A percentile compares a stretch with the other conserved stretches of the same genome.
These are phyloP conservation scores for Xylaria nigripes DNA, from an alignment of 495 filamentous ascomycete genomes.

Conservation along the genomic window DNA sequence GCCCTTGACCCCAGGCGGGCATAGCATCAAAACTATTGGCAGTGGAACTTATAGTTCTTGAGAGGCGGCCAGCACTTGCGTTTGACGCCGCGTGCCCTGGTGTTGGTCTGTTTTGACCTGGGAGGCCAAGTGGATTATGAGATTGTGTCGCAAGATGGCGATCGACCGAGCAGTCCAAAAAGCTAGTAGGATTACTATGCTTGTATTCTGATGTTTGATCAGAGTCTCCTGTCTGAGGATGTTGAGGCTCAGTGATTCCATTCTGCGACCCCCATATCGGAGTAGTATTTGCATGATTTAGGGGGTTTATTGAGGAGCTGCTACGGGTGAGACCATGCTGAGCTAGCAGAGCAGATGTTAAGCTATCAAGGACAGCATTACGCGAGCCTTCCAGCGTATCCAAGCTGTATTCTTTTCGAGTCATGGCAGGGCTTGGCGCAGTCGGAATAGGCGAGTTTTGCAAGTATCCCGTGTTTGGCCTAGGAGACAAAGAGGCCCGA, in stretches of 20 bases:
- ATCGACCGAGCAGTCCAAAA: constrained; percentile 16
- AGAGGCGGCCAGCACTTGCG: background rate
- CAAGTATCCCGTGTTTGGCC: background rate
- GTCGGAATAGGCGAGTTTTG: constrained; percentile 2
- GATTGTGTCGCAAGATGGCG: background rate
- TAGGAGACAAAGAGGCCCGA: background rate
- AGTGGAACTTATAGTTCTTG: constrained; percentile 9
- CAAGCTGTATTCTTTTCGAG: background rate
- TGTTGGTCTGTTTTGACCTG: constrained; percentile 5
- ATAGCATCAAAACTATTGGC: constrained; percentile 3
- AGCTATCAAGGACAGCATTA: constrained; percentile 19
- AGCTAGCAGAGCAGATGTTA: constrained; percentile 17
- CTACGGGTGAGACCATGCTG: constrained; percentile 17
- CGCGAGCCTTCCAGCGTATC: constrained; percentile 19
- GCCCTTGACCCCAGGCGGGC: constrained; percentile 4
- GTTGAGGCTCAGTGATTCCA: background rate
- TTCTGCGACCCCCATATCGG: constrained; percentile 5
- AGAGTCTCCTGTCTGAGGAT: background rate
- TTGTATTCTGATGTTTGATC: background rate
- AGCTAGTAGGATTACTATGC: background rate
- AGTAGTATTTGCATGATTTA: background rate
- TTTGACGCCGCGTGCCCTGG: background rate
- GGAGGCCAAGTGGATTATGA: constrained; percentile 10
- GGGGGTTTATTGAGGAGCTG: constrained; percentile 1
- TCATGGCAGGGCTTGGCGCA: constrained; percentile 1